Evolutionary conservation across 495 filamentous ascomycete genomes (phyloP).

Genomic region (Penicillium waksmanii): DNA sequence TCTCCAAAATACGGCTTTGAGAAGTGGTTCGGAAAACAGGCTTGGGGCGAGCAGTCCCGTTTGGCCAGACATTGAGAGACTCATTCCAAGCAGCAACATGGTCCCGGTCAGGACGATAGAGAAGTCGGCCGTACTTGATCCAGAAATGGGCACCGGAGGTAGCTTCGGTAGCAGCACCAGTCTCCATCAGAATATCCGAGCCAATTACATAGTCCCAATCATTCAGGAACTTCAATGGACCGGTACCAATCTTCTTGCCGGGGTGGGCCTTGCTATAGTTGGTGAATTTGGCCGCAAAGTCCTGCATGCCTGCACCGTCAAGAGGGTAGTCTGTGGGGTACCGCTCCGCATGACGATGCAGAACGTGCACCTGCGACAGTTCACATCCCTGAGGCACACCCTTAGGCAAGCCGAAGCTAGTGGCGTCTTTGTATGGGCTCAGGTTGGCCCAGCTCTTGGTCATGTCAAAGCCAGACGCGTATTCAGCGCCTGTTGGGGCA

Average conservation of each 20-base stretch:
- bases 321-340: constrained; percentile 45
- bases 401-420: constrained; percentile 45
- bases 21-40: constrained; percentile 54
- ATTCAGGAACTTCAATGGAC: constrained; percentile 54
- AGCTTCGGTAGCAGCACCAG: constrained; percentile 55
- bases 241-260: constrained; percentile 37
- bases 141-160: constrained; percentile 53
- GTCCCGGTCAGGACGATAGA: constrained; percentile 49
- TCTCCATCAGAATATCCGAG: constrained; percentile 45
- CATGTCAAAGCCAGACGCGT: constrained; percentile 40
- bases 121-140: constrained; percentile 53
- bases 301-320: constrained; percentile 50
- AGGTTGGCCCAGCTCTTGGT: constrained; percentile 50
- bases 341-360: constrained; percentile 58
- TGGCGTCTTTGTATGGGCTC: constrained; percentile 50
- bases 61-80: constrained; percentile 43
- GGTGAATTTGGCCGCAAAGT: constrained; percentile 48
- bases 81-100: constrained; percentile 47
- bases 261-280: constrained; percentile 47
- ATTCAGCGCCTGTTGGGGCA: constrained; percentile 32
- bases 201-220: constrained; percentile 51
- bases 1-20: constrained; percentile 54
- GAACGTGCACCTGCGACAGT: constrained; percentile 51
- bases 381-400: constrained; percentile 57
- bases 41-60: constrained; percentile 48